A percentile compares a stretch with the other conserved stretches of the same genome.
These are phyloP conservation scores for Citrullus mucosospermus DNA, from an alignment of 306 rosid genomes.

Conservation along the genomic window DNA sequence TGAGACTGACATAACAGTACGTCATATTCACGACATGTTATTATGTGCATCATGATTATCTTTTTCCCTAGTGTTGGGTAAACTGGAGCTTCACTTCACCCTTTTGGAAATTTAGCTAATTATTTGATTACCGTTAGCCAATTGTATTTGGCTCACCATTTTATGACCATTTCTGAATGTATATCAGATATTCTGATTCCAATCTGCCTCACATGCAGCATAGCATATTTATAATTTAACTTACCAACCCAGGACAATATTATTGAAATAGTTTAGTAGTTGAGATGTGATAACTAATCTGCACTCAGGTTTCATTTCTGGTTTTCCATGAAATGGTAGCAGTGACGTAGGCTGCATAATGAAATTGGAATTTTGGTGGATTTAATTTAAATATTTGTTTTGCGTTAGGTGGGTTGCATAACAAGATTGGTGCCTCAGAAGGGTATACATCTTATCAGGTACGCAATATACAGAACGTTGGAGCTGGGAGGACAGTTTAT, in stretches of 20 bases:
- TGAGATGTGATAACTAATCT: neutral
- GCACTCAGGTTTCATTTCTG: neutral
- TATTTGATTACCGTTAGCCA: neutral
- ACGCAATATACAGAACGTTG: constrained; percentile 74
- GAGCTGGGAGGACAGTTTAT: constrained; percentile 93
- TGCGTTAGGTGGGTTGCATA: constrained; percentile 75
- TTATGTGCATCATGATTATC: neutral
- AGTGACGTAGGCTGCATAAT: neutral
- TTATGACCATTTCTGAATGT: neutral
- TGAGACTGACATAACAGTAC: neutral
- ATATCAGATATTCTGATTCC: neutral
- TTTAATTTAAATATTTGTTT: neutral
- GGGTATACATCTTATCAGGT: constrained; percentile 92
- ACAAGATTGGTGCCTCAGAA: constrained; percentile 98
- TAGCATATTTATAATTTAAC: neutral
- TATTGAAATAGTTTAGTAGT: neutral
- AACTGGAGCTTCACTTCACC: neutral
- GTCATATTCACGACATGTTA: neutral
- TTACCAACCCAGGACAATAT: neutral
- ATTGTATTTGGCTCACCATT: neutral
- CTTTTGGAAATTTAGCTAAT: neutral
- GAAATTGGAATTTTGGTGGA: neutral
- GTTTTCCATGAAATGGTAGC: neutral
- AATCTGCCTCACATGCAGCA: neutral
- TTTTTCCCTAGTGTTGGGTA: neutral